A percentile compares a stretch with the other conserved stretches of the same genome.
phyloP scores from a whole-genome alignment of 2,329 filamentous ascomycete genomes.

The Kalmusia sp. region DNA sequence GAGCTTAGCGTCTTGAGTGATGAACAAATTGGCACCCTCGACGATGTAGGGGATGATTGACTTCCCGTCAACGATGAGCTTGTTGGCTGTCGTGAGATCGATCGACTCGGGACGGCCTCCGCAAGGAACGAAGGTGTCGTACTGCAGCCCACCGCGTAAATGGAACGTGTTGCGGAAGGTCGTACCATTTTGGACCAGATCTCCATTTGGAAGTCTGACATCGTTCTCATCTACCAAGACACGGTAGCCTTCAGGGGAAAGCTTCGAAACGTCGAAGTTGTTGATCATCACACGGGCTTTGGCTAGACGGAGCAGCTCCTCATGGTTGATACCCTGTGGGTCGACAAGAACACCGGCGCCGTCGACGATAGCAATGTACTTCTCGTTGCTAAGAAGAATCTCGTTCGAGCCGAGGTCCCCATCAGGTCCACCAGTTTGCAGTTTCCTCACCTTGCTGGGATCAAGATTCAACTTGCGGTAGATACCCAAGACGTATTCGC shows the following conservation, averaged over 20 bases:
- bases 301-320: conserved; percentile 84
- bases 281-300: conserved; percentile 88
- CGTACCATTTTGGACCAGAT: conserved; percentile 88
- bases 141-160: conserved; percentile 74
- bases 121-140: conserved; percentile 93
- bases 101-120: conserved; percentile 97
- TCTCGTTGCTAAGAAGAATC: conserved; percentile 94
- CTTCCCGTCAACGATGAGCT: conserved; percentile 91
- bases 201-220: conserved; percentile 84
- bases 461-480: conserved; percentile 96
- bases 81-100: conserved; percentile 84
- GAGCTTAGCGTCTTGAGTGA: conserved; percentile 97
- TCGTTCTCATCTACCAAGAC: conserved; percentile 92
- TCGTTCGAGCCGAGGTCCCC: conserved; percentile 98
- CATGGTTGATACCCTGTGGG: conserved; percentile 83
- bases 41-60: conserved; percentile 90
- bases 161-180: conserved; percentile 98
- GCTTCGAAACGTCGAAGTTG: conserved; percentile 82
- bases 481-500: conserved; percentile 94
- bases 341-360: conserved; percentile 94
- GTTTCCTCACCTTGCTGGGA: conserved; percentile 82
- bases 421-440: conserved; percentile 97
- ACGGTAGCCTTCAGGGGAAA: conserved; percentile 87
- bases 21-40: conserved; percentile 97
- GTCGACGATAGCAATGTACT: conserved; percentile 94